Evolutionary conservation across 73 alveolate species (phyloP), one percentile per base, ranked within the genome.

Genomic region (Blepharisma stoltei): DNA sequence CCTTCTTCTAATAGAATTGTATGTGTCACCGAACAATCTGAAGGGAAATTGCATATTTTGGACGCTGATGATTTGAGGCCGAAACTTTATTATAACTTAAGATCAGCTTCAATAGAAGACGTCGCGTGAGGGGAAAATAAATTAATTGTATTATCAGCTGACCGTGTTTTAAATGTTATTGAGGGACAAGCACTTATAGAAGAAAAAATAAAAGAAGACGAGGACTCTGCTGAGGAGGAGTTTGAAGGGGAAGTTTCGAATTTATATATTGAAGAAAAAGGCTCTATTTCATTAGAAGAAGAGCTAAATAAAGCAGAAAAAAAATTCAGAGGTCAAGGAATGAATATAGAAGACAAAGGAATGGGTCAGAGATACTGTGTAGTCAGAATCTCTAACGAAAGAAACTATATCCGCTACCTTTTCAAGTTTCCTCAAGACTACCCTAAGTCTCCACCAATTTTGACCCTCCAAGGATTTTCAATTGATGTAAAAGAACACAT

Each of bases 371-470:
- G 73, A 20, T 60, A 20, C 23, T 60, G 73, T 25, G 18, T 60
- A 9, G 23, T 60, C 73, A n/a, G 73, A n/a, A 60, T 60, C 45
- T 38, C 14, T 4, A 60, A 60, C 45, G 23, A 60, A 60, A 60
- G 46, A 60, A 38, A 60, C n/a, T 60, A 14, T 25, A 8, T 60
- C 18, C 14, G 46, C n/a, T 14, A 18, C 5, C 38, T 18, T 3
- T 25, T 60, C 45, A 18, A 14, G 2, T 60, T 60, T 25, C 73
- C 73, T 20, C 14, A 20, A 14, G 73, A 60, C 37, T 60, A 60
- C 73, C 73, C 73, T 2, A 38, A 60, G 38, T 60, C 73, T 25
- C 73, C 73, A 8, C 73, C 73, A 25, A 25, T 25, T 25, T 60
- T 14, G n/a, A 18, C 46, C 3, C 45, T 60, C 48, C 37, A 60